phyloP scores from a whole-genome alignment of 1,284 basidiomycete genomes.

The Ustilago tritici region DNA sequence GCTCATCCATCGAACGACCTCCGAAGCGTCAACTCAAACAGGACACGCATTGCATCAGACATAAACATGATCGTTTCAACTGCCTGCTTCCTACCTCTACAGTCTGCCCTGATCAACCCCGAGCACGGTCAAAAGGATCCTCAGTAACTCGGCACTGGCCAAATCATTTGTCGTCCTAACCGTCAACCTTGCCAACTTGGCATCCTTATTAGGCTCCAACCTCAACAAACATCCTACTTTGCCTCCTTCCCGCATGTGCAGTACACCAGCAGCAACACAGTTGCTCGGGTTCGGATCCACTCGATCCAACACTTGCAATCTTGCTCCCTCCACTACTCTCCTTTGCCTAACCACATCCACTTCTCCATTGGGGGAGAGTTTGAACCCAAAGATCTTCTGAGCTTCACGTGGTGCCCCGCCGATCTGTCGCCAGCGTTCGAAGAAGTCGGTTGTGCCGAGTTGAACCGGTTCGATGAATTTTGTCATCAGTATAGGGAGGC shows the following conservation, averaged over 20 bases:
- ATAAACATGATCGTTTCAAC: no score
- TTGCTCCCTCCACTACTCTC: slow-evolving; percentile 81
- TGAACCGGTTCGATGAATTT: slow-evolving; percentile 95
- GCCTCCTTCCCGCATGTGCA: slow-evolving; percentile 86
- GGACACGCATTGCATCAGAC: neutral
- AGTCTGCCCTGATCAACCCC: slow-evolving; percentile 36
- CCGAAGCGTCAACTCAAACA: neutral
- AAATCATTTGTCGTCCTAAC: slow-evolving; percentile 94
- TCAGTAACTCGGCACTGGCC: slow-evolving; percentile 83
- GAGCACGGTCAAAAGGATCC: slow-evolving; percentile 47
- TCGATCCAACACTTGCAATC: slow-evolving; percentile 80
- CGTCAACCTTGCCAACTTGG: slow-evolving; percentile 93
- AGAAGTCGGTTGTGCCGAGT: slow-evolving; percentile 86
- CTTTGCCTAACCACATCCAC: slow-evolving; percentile 81
- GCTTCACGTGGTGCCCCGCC: slow-evolving; percentile 90
- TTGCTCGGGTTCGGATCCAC: slow-evolving; percentile 77
- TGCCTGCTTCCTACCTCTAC: slow-evolving; percentile 1
- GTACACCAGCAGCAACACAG: slow-evolving; percentile 88
- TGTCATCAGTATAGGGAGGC: slow-evolving; percentile 85
- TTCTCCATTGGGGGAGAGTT: slow-evolving; percentile 75
- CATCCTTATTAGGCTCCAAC: slow-evolving; percentile 92
- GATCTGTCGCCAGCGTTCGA: slow-evolving; percentile 97
- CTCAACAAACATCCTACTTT: slow-evolving; percentile 95
- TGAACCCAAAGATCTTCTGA: slow-evolving; percentile 86
- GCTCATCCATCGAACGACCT: neutral